These are phyloP conservation scores for Paraphoma chrysanthemicola DNA, from an alignment of 2,329 filamentous ascomycete species.

Conservation along the genomic window DNA sequence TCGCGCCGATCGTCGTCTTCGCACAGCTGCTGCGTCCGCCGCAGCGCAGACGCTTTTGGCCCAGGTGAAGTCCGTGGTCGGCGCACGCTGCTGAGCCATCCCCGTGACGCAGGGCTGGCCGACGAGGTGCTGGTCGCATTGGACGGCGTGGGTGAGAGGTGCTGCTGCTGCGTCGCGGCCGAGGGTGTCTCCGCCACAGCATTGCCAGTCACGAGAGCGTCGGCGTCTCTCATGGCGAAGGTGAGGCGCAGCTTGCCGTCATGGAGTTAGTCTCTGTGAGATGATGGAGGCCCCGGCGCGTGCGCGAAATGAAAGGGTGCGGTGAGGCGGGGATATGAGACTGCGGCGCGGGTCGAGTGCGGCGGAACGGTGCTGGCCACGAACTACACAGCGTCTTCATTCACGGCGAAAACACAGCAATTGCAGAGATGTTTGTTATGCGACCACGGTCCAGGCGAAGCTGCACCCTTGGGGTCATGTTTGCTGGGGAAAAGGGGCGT, in stretches of 20 bases:
- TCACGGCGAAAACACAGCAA: conserved; percentile 15
- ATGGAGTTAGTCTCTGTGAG: conserved; percentile 30
- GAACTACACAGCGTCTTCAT: neutral
- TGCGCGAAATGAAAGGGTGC: conserved; percentile 40
- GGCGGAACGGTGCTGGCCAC: conserved; percentile 1
- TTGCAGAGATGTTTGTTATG: conserved; percentile 22
- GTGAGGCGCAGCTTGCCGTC: conserved; percentile 35
- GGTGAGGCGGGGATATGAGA: conserved; percentile 20
- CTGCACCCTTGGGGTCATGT: conserved; percentile 15
- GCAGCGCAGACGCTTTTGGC: conserved; percentile 40
- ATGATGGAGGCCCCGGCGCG: conserved; percentile 30
- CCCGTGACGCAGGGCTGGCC: conserved; percentile 35
- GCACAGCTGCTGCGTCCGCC: conserved; percentile 35
- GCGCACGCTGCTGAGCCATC: conserved; percentile 46
- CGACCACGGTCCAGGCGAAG: conserved; percentile 12
- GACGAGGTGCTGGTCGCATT: conserved; percentile 20
- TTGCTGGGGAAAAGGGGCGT: conserved; percentile 28
- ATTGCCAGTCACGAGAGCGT: conserved; percentile 29
- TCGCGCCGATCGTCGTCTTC: conserved; percentile 48
- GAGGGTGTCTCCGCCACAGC: conserved; percentile 16
- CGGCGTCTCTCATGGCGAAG: conserved; percentile 42
- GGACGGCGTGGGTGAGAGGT: conserved; percentile 17
- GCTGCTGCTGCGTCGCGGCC: neutral
- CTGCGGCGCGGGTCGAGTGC: conserved; percentile 10
- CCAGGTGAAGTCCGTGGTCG: conserved; percentile 47